Percentiles rank a stretch among this genome's conserved stretches.
phyloP scores from a whole-genome alignment of 2,329 filamentous ascomycete species.

The Hypoxylon sp. region DNA sequence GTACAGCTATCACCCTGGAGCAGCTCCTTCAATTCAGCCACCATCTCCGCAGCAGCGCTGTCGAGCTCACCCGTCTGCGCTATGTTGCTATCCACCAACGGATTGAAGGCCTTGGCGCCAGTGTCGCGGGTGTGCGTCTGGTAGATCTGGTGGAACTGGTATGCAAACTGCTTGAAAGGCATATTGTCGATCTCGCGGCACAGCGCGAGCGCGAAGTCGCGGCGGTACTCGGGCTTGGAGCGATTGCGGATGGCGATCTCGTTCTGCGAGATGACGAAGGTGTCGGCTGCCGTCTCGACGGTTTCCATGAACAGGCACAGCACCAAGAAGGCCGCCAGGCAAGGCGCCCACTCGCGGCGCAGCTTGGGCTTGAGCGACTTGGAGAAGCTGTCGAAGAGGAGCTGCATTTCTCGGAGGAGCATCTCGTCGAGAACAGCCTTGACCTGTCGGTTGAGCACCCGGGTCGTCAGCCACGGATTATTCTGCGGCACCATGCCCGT shows the following conservation, averaged over 20 bases:
- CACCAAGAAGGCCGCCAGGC: slow-evolving; percentile 67
- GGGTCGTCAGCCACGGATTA: slow-evolving; percentile 61
- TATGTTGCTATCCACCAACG: slow-evolving; percentile 60
- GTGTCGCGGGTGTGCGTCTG: slow-evolving; percentile 67
- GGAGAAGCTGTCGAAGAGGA: slow-evolving; percentile 65
- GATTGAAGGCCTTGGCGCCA: slow-evolving; percentile 66
- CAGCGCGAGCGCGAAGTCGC: slow-evolving; percentile 60
- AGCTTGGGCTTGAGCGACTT: slow-evolving; percentile 67
- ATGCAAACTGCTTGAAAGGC: slow-evolving; percentile 71
- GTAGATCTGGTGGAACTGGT: slow-evolving; percentile 71
- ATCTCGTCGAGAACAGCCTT: slow-evolving; percentile 69
- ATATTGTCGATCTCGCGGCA: slow-evolving; percentile 68
- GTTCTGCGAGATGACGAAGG: slow-evolving; percentile 64
- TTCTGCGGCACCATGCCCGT: slow-evolving; percentile 60
- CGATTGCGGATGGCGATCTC: slow-evolving; percentile 60
- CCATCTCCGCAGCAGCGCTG: slow-evolving; percentile 60
- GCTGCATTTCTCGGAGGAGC: slow-evolving; percentile 63
- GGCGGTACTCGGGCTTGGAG: slow-evolving; percentile 54
- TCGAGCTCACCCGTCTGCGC: slow-evolving; percentile 60
- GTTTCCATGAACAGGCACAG: slow-evolving; percentile 71
- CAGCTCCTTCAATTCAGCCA: slow-evolving; percentile 59
- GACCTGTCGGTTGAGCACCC: slow-evolving; percentile 68
- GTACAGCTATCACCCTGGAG: slow-evolving; percentile 60
- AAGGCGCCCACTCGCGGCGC: slow-evolving; percentile 67
- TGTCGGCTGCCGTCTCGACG: slow-evolving; percentile 66